Conservation (phyloP, 805 yeast genomes). For the Hanseniaspora guilliermondii region DNA sequence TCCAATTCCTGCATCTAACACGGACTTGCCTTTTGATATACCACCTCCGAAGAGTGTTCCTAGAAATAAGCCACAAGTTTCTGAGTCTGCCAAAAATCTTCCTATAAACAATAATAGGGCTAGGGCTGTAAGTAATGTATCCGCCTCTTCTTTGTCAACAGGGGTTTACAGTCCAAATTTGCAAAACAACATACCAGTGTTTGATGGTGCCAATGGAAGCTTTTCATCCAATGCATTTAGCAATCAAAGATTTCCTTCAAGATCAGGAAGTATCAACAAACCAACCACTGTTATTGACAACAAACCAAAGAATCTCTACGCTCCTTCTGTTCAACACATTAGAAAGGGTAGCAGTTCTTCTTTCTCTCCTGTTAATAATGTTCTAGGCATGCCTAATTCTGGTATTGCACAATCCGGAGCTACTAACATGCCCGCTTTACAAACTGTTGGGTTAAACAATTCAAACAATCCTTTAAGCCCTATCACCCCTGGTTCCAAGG, state of each 20-base stretch:
- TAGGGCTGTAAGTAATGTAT: conserved; percentile 22
- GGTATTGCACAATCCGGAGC: background rate
- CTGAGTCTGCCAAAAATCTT: background rate
- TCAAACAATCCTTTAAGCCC: conserved; percentile 14
- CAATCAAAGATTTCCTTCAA: conserved; percentile 12
- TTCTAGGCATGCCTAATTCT: background rate
- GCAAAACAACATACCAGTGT: background rate
- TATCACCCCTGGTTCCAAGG: conserved; percentile 11
- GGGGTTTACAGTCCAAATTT: background rate
- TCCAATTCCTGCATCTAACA: conserved; percentile 6
- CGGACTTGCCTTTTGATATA: conserved; percentile 10
- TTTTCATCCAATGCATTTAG: background rate
- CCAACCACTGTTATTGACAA: background rate
- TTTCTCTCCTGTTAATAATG: conserved; percentile 8
- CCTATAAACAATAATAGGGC: conserved; percentile 14
- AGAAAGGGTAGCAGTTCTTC: conserved; percentile 10
- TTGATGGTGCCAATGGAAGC: background rate
- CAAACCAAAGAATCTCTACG: conserved; percentile 3
- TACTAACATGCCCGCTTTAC: conserved; percentile 13
- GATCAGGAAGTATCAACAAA: background rate
- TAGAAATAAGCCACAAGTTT: background rate
- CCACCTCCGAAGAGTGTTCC: conserved; percentile 6
- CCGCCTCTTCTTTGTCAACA: conserved; percentile 14
- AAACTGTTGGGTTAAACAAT: conserved; percentile 3
- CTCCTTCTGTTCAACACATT: background rate